phyloP scores from a whole-genome alignment of 306 rosid species.

The Senna siamea region DNA sequence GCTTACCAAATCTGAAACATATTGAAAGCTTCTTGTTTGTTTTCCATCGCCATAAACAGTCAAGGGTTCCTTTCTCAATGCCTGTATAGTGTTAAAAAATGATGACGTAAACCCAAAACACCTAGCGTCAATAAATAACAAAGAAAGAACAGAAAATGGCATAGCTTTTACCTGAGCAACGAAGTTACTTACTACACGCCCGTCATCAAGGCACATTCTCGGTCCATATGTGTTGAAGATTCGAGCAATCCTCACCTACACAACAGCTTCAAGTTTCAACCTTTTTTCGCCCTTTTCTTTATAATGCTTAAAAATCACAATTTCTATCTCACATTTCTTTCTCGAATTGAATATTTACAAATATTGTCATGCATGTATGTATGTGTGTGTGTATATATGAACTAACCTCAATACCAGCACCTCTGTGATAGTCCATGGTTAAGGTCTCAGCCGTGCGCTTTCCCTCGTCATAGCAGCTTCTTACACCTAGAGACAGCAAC shows the following conservation, averaged over 20 bases:
- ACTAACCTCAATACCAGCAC: slow-evolving; percentile 85
- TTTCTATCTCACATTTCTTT: not conserved
- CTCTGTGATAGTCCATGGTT: slow-evolving; percentile 88
- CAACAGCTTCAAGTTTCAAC: slow-evolving; percentile 15
- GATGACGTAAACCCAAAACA: not conserved
- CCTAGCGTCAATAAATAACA: not conserved
- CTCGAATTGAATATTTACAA: not conserved
- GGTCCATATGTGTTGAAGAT: slow-evolving; percentile 91
- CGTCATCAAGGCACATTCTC: slow-evolving; percentile 87
- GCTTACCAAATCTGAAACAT: slow-evolving; percentile 86
- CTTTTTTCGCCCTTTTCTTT: too few relatives aligned
- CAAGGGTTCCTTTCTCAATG: slow-evolving; percentile 84
- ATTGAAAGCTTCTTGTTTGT: slow-evolving; percentile 93
- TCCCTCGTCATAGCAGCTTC: slow-evolving; percentile 93
- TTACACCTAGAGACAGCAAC: slow-evolving; percentile 59
- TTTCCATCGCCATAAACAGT: slow-evolving; percentile 94
- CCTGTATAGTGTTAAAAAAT: slow-evolving; percentile 48
- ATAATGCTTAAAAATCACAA: not conserved
- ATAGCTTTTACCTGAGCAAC: slow-evolving; percentile 74
- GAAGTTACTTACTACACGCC: slow-evolving; percentile 89
- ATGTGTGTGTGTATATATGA: not conserved
- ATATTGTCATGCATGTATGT: not conserved
- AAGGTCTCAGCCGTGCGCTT: slow-evolving; percentile 90
- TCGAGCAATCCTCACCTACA: slow-evolving; percentile 82
- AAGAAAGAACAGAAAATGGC: not conserved